Percentiles rank a stretch among this genome's conserved stretches.
Evolutionary conservation across 495 filamentous ascomycete species (phyloP).

Genomic region (Staphylotrichum longicolle): DNA sequence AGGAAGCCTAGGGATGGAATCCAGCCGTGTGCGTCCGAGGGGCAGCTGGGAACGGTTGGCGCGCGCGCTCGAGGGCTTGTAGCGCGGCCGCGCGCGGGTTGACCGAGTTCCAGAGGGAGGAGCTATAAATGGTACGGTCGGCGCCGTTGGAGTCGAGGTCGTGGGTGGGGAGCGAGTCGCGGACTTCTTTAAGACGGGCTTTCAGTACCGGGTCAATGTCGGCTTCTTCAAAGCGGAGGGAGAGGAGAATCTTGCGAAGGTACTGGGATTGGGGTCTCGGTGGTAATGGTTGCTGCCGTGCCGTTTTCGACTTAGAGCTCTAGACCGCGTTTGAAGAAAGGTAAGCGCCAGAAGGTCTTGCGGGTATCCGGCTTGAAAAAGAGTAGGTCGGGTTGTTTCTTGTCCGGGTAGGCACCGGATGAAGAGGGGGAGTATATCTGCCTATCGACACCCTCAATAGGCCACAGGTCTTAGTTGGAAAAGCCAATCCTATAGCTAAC

Average conservation of each 20-base stretch:
- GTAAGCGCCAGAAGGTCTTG: constrained; percentile 5
- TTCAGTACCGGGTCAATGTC: neutral
- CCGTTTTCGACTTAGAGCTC: neutral
- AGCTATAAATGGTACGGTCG: neutral
- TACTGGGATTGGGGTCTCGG: neutral
- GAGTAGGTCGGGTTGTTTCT: neutral
- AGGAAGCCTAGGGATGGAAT: neutral
- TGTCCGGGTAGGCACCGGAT: constrained; percentile 2
- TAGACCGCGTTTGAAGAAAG: constrained; percentile 6
- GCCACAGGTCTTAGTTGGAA: constrained; percentile 1
- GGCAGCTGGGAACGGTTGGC: neutral
- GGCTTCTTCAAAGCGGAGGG: neutral
- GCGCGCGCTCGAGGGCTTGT: constrained; percentile 3
- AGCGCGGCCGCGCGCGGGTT: neutral
- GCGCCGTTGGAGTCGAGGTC: constrained; percentile 1
- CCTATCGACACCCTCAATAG: neutral
- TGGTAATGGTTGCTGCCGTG: neutral
- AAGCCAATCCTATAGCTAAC: constrained; percentile 2
- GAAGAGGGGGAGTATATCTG: constrained; percentile 3
- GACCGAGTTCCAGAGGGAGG: neutral
- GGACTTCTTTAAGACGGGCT: neutral
- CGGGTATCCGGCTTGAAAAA: constrained; percentile 8
- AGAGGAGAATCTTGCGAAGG: neutral
- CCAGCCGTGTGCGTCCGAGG: neutral
- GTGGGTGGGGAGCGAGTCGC: neutral